A percentile compares a stretch with the other conserved stretches of the same genome.
These are phyloP conservation scores for Athelia sp. DNA, from an alignment of 1,284 basidiomycete species.

Conservation along the genomic window DNA sequence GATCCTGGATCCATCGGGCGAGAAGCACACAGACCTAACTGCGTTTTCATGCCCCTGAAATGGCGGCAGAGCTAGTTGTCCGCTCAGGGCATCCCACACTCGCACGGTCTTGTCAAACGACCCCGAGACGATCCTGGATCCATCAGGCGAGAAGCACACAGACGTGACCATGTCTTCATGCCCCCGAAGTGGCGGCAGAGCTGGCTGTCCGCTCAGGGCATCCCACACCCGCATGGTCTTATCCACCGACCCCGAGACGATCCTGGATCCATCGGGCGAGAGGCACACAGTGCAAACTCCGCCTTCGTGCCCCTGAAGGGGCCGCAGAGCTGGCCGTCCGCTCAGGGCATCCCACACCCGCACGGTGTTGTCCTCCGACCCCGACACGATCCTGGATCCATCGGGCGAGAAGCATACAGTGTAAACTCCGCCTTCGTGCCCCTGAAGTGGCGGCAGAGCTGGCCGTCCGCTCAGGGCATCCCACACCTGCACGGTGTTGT, in stretches of 20 bases:
- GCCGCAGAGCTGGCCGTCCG: background rate
- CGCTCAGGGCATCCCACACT: too few relatives aligned
- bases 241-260: constrained; percentile 1
- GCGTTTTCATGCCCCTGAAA: too few relatives aligned
- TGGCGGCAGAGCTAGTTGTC: too few relatives aligned
- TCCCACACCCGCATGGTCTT: background rate
- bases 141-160: too few relatives aligned
- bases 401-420: constrained; percentile 13
- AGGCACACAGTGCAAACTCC: background rate
- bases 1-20: too few relatives aligned
- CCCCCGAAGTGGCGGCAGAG: too few relatives aligned
- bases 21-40: too few relatives aligned
- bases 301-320: background rate
- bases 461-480: background rate
- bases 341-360: constrained; percentile 8
- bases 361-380: constrained; percentile 8
- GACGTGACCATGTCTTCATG: too few relatives aligned
- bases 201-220: too few relatives aligned
- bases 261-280: background rate
- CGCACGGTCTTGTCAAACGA: too few relatives aligned
- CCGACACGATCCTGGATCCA: constrained; percentile 7
- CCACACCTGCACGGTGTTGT: background rate
- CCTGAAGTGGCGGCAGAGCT: background rate
- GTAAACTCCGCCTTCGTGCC: constrained; percentile 7
- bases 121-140: too few relatives aligned